Conservation (phyloP, 441 rosid genomes). For the Adansonia rubrostipa region DNA sequence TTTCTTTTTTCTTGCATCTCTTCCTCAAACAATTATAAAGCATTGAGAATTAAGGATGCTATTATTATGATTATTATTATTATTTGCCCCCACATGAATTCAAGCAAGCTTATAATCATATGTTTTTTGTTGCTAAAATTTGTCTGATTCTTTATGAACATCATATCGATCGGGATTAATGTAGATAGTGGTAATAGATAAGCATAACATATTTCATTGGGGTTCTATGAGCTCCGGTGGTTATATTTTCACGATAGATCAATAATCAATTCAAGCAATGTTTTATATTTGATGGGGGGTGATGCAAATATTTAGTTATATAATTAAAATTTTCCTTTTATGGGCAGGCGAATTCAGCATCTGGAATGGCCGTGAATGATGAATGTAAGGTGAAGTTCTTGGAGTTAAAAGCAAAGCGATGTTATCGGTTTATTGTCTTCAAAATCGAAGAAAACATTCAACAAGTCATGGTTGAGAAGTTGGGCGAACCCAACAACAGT, state of each 20-base stretch:
- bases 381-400: constrained; percentile 56
- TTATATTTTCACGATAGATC: too few relatives aligned
- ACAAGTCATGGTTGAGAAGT: constrained; percentile 48
- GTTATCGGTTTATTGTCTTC: constrained; percentile 56
- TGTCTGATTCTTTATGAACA: neutral
- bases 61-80: neutral
- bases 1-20: neutral
- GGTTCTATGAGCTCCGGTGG: neutral
- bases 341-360: constrained; percentile 51
- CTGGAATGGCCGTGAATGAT: constrained; percentile 60
- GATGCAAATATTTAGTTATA: neutral
- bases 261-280: neutral
- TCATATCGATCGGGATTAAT: neutral
- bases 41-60: neutral
- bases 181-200: neutral
- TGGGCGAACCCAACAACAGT: constrained; percentile 41
- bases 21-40: neutral
- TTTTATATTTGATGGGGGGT: neutral
- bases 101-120: neutral
- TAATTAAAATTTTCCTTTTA: neutral
- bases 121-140: neutral
- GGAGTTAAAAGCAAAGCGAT: constrained; percentile 61
- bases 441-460: constrained; percentile 55
- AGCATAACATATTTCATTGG: neutral
- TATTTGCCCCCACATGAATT: too few relatives aligned